Evolutionary conservation across 2,329 filamentous ascomycete species (phyloP).

Genomic region (Leptographium radiaticola): DNA sequence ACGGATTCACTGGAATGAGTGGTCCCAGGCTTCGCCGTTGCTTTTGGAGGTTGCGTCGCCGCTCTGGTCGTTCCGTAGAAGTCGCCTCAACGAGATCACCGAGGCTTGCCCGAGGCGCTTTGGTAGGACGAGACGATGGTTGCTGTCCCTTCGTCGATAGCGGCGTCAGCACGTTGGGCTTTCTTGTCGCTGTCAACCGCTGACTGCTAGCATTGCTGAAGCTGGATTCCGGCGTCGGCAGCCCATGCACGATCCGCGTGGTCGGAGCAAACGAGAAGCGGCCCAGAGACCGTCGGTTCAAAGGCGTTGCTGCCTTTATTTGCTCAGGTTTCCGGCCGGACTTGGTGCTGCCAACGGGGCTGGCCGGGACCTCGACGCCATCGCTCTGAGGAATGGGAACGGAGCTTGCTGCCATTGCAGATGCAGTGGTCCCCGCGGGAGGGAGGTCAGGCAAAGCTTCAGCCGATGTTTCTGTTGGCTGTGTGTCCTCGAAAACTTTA

Average conservation of each 20-base stretch:
- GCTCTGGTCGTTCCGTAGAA: not conserved
- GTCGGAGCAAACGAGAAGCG: conserved; percentile 12
- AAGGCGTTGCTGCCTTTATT: conserved; percentile 1
- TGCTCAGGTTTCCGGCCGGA: too few relatives aligned
- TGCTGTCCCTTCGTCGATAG: not conserved
- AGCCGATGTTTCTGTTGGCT: conserved; percentile 4
- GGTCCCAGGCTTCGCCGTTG: conserved; percentile 8
- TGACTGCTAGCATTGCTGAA: not conserved
- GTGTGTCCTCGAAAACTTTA: conserved; percentile 25
- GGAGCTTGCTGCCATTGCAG: not conserved
- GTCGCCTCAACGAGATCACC: conserved; percentile 6
- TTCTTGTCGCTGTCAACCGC: not conserved
- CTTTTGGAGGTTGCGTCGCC: conserved; percentile 6
- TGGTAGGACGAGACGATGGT: not conserved
- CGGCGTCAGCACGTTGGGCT: not conserved
- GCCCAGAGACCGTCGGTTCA: conserved; percentile 5
- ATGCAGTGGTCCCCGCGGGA: not conserved
- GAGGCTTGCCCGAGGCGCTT: conserved; percentile 4
- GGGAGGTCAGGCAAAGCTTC: not conserved
- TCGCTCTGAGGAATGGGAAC: conserved; percentile 4
- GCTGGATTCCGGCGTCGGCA: conserved; percentile 24
- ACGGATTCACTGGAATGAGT: conserved; percentile 31
- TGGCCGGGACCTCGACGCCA: conserved; percentile 8
- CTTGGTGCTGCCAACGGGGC: not conserved
- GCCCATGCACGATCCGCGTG: conserved; percentile 25